A percentile compares a stretch with the other conserved stretches of the same genome.
These are phyloP conservation scores for Beta macrorhiza DNA, from an alignment of 179 eudicot genomes.

Conservation along the genomic window DNA sequence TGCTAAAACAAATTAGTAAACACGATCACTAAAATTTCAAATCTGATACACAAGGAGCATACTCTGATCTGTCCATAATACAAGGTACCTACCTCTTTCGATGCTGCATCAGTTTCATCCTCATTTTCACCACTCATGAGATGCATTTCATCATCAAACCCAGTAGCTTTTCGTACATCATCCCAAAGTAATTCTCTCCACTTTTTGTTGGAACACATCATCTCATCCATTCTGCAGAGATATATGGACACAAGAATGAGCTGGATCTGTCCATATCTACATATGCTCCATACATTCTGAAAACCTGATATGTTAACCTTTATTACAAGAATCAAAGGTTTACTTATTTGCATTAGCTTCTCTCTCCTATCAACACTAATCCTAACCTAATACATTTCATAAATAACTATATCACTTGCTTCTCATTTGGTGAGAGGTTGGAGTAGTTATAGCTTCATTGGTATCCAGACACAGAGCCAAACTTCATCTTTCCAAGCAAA, in stretches of 20 bases:
- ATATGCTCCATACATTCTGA: too few species aligned
- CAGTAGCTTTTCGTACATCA: slow-evolving; percentile 14
- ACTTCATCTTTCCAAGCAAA: too few species aligned
- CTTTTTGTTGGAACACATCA: slow-evolving; percentile 26
- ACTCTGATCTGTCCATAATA: not conserved
- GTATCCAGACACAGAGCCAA: too few species aligned
- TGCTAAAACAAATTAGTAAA: not conserved
- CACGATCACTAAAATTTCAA: not conserved
- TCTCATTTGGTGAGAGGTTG: too few species aligned
- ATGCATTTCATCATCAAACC: slow-evolving; percentile 18
- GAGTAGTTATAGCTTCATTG: too few species aligned
- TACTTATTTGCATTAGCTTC: too few species aligned
- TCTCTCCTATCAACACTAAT: too few species aligned
- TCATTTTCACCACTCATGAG: slow-evolving; percentile 17
- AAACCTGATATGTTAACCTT: too few species aligned
- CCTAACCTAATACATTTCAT: too few species aligned
- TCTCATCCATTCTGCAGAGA: slow-evolving; percentile 36
- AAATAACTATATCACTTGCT: too few species aligned
- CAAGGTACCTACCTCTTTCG: slow-evolving; percentile 24
- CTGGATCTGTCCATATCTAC: not conserved
- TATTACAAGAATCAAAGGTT: too few species aligned
- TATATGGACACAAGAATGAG: slow-evolving; percentile 1
- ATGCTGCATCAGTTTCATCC: slow-evolving; percentile 14
- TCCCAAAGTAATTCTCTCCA: slow-evolving; percentile 28
- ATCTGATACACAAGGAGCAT: not conserved